phyloP scores from a whole-genome alignment of 2,329 filamentous ascomycete species.

The Orbilia ellipsospora region DNA sequence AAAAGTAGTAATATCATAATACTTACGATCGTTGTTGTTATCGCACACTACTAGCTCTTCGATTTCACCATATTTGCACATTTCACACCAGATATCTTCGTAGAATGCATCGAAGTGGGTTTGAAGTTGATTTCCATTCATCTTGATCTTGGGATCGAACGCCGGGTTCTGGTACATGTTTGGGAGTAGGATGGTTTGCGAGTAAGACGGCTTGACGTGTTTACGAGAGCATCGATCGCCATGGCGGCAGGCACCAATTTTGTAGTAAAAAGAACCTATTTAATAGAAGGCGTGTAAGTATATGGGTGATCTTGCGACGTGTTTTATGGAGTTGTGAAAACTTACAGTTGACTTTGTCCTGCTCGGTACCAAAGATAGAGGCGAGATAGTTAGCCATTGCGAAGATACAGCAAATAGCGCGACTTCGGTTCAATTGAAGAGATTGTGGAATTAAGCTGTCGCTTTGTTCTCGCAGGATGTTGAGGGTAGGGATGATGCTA shows the following conservation, averaged over 20 bases:
- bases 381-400: slow-evolving; percentile 93
- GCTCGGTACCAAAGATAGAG: slow-evolving; percentile 99
- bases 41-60: slow-evolving; percentile 99
- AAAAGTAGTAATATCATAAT: slow-evolving; percentile 21
- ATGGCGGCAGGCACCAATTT: slow-evolving; percentile 98
- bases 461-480: slow-evolving; percentile 55
- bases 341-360: slow-evolving; percentile 76
- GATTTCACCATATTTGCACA: slow-evolving; percentile 97
- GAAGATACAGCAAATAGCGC: slow-evolving; percentile 2
- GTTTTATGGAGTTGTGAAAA: slow-evolving; percentile 26
- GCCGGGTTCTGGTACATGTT: slow-evolving; percentile 99
- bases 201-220: slow-evolving; percentile 98
- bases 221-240: slow-evolving; percentile 98
- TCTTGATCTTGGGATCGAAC: slow-evolving; percentile 95
- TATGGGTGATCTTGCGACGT: slow-evolving; percentile 72
- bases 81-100: slow-evolving; percentile 99
- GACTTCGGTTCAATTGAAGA: slow-evolving; percentile 16
- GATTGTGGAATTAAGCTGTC: neutral
- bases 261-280: slow-evolving; percentile 94
- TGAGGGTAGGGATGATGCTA: slow-evolving; percentile 59
- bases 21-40: slow-evolving; percentile 96
- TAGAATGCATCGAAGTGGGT: slow-evolving; percentile 99
- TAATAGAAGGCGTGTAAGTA: slow-evolving; percentile 2
- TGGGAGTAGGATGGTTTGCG: slow-evolving; percentile 95
- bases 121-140: slow-evolving; percentile 95